phyloP scores from a whole-genome alignment of 768 basidiomycete genomes.

The Exidia glandulosa region DNA sequence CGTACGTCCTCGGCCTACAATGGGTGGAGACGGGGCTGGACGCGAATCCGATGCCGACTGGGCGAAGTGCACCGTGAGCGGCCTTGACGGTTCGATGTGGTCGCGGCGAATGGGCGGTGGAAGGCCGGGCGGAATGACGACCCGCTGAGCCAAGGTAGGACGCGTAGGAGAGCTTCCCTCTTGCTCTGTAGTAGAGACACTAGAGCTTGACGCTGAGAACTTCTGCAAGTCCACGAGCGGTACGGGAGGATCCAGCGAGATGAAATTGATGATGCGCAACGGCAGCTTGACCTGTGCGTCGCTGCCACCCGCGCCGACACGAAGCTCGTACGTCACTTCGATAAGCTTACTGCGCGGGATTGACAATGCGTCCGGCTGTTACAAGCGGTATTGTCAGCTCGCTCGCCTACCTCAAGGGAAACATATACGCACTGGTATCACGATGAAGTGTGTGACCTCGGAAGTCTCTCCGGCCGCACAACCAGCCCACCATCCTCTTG shows the following conservation, averaged over 20 bases:
- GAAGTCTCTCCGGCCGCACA: constrained; percentile 49
- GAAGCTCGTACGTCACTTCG: constrained; percentile 66
- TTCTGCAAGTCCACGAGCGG: neutral
- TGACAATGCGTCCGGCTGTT: constrained; percentile 57
- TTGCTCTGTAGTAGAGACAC: neutral
- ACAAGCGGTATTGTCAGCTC: neutral
- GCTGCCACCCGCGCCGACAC: constrained; percentile 51
- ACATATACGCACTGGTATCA: constrained; percentile 53
- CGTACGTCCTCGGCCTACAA: too few species aligned
- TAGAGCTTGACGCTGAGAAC: neutral
- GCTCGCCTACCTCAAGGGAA: neutral
- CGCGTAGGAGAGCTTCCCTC: neutral
- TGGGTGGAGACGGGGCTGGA: too few species aligned
- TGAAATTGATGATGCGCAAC: constrained; percentile 66
- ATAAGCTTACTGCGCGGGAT: constrained; percentile 57
- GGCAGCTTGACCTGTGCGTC: constrained; percentile 66
- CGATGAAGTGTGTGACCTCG: constrained; percentile 57
- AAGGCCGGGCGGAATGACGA: too few species aligned
- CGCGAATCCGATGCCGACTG: too few species aligned
- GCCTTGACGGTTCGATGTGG: too few species aligned
- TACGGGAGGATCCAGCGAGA: constrained; percentile 74
- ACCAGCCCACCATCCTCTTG: constrained; percentile 86
- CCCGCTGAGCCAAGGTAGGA: too few species aligned
- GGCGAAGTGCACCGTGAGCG: too few species aligned
- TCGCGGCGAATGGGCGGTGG: too few species aligned